A percentile compares a stretch with the other conserved stretches of the same genome.
These are phyloP conservation scores for Grosmannia penicillata DNA, from an alignment of 2,329 filamentous ascomycete species.

Conservation along the genomic window DNA sequence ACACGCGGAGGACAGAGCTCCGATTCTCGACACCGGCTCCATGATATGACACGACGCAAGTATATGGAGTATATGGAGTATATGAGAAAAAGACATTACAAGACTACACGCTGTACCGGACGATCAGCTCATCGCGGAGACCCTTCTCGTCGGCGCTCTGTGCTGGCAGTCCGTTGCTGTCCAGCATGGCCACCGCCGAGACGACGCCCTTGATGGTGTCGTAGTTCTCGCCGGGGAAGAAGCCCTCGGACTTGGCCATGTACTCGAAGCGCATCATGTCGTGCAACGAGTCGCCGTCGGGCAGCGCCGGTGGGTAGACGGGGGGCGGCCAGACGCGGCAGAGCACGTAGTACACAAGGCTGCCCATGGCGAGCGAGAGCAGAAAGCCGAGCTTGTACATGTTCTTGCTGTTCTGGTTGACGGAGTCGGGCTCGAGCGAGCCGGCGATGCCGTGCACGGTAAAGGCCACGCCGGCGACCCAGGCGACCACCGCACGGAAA, in stretches of 20 bases:
- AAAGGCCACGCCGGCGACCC: constrained; percentile 18
- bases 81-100: background rate
- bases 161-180: background rate
- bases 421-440: constrained; percentile 14
- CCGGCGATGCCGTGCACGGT: constrained; percentile 20
- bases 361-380: constrained; percentile 15
- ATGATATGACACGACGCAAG: no score
- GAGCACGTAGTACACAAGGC: constrained; percentile 14
- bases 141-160: background rate
- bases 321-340: constrained; percentile 8
- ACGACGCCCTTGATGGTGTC: constrained; percentile 4
- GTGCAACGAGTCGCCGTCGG: background rate
- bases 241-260: constrained; percentile 4
- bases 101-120: background rate
- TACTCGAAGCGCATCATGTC: constrained; percentile 1
- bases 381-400: constrained; percentile 20
- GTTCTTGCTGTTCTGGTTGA: constrained; percentile 16
- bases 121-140: background rate
- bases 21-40: no score
- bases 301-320: constrained; percentile 1
- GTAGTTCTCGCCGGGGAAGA: constrained; percentile 3
- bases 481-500: constrained; percentile 18
- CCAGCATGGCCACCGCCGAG: background rate
- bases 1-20: no score
- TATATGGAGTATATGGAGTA: no score